These are phyloP conservation scores for Lactifluus piperatus DNA, from an alignment of 768 basidiomycete genomes.

Conservation along the genomic window DNA sequence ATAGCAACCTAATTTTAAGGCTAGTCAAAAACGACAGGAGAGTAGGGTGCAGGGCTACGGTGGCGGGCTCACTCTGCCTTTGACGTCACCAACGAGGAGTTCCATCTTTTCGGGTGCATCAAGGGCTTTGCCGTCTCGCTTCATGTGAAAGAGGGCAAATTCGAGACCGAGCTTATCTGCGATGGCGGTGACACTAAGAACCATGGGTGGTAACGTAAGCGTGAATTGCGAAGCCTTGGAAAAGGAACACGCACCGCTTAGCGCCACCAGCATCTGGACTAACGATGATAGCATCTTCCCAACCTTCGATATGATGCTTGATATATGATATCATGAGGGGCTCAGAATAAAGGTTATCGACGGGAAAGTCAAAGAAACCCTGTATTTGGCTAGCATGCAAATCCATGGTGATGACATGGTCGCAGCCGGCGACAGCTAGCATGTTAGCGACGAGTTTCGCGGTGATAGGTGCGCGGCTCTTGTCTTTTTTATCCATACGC, in stretches of 20 bases:
- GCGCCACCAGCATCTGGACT: conserved; percentile 97
- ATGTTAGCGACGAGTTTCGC: conserved; percentile 98
- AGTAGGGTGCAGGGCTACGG: not conserved
- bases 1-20: conserved; percentile 59
- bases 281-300: conserved; percentile 84
- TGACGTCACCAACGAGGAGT: conserved; percentile 89
- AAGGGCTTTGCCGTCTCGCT: conserved; percentile 60
- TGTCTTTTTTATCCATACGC: conserved; percentile 97
- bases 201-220: not conserved
- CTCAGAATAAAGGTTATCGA: conserved; percentile 95
- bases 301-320: conserved; percentile 75
- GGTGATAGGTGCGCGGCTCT: conserved; percentile 90
- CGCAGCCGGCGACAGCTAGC: conserved; percentile 93
- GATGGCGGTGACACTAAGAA: conserved; percentile 78
- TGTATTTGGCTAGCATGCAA: conserved; percentile 97
- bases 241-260: conserved; percentile 64
- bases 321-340: conserved; percentile 93
- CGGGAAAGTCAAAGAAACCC: conserved; percentile 98
- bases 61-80: conserved; percentile 59
- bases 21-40: conserved; percentile 13
- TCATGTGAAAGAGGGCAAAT: conserved; percentile 92
- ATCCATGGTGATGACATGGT: conserved; percentile 99
- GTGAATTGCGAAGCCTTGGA: not conserved
- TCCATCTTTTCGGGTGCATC: conserved; percentile 79
- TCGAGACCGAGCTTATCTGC: conserved; percentile 94